Conservation (phyloP, 2,329 filamentous ascomycete genomes). For the Xylariaceae sp. region DNA sequence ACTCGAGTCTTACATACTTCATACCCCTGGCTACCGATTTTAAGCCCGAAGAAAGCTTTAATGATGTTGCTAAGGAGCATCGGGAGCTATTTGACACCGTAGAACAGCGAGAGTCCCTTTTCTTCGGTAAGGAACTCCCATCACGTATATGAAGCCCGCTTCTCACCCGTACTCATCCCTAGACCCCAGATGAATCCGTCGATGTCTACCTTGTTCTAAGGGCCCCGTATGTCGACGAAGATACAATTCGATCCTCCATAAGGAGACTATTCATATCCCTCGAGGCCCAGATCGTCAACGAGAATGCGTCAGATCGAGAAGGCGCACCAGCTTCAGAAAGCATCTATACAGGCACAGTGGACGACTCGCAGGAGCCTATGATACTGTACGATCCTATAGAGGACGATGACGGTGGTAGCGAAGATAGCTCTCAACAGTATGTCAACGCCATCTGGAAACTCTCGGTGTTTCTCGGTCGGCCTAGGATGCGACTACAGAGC, state of each 20-base stretch:
- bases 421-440: slow-evolving; percentile 39
- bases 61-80: slow-evolving; percentile 45
- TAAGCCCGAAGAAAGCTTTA: slow-evolving; percentile 55
- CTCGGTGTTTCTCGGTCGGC: slow-evolving; percentile 59
- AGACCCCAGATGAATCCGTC: slow-evolving; percentile 71
- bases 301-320: slow-evolving; percentile 52
- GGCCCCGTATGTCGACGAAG: slow-evolving; percentile 62
- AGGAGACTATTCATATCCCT: slow-evolving; percentile 66
- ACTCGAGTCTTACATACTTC: slow-evolving; percentile 62
- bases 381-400: slow-evolving; percentile 50
- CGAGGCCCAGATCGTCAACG: slow-evolving; percentile 67
- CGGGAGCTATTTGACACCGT: slow-evolving; percentile 59
- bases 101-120: slow-evolving; percentile 64
- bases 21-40: slow-evolving; percentile 61
- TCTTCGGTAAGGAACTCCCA: slow-evolving; percentile 64
- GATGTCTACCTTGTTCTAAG: slow-evolving; percentile 70
- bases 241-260: slow-evolving; percentile 60
- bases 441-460: slow-evolving; percentile 64
- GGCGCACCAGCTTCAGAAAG: slow-evolving; percentile 56
- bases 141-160: slow-evolving; percentile 34
- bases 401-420: slow-evolving; percentile 28
- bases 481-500: slow-evolving; percentile 66
- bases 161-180: slow-evolving; percentile 51
- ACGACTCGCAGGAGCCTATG: slow-evolving; percentile 53
- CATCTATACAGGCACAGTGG: slow-evolving; percentile 60